Evolutionary conservation across 2,329 filamentous ascomycete species (phyloP).

Genomic region (Trichoderma sp.): DNA sequence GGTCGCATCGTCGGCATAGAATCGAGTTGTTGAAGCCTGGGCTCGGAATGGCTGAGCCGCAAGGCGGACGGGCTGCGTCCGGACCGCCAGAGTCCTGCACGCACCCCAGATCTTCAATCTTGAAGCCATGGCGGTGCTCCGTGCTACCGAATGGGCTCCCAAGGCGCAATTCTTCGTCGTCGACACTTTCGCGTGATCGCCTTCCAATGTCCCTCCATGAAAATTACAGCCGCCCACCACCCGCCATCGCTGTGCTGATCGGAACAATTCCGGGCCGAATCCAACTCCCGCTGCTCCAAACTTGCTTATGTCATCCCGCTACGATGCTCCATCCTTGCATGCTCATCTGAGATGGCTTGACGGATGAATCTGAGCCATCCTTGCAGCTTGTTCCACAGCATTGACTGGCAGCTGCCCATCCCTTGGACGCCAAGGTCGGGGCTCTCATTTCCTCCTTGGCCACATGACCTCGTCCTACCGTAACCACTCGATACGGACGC

Average conservation of each 20-base stretch:
- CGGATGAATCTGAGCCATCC: constrained; percentile 11
- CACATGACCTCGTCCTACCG: constrained; percentile 8
- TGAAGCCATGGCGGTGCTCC: constrained; percentile 34
- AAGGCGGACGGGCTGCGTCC: constrained; percentile 29
- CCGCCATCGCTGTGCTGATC: background rate
- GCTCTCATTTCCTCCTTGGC: constrained; percentile 9
- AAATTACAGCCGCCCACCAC: constrained; percentile 21
- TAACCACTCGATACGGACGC: background rate
- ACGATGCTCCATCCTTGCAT: background rate
- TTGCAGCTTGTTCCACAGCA: constrained; percentile 2
- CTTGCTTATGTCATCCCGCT: constrained; percentile 8
- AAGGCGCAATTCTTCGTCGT: constrained; percentile 18
- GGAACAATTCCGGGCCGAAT: constrained; percentile 25
- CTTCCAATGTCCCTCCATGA: constrained; percentile 8
- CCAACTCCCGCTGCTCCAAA: background rate
- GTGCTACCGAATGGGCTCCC: constrained; percentile 1
- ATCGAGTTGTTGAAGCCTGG: constrained; percentile 26
- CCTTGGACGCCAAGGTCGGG: constrained; percentile 5
- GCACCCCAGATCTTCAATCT: constrained; percentile 36
- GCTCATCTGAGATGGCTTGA: constrained; percentile 11
- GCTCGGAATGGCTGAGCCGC: constrained; percentile 27
- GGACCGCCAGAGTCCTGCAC: constrained; percentile 36
- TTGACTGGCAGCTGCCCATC: constrained; percentile 8
- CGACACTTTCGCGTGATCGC: constrained; percentile 17
- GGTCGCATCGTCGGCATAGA: constrained; percentile 36